These are phyloP conservation scores for Pythium guiyangense DNA, from an alignment of 352 stramenopile genomes.

Conservation along the genomic window DNA sequence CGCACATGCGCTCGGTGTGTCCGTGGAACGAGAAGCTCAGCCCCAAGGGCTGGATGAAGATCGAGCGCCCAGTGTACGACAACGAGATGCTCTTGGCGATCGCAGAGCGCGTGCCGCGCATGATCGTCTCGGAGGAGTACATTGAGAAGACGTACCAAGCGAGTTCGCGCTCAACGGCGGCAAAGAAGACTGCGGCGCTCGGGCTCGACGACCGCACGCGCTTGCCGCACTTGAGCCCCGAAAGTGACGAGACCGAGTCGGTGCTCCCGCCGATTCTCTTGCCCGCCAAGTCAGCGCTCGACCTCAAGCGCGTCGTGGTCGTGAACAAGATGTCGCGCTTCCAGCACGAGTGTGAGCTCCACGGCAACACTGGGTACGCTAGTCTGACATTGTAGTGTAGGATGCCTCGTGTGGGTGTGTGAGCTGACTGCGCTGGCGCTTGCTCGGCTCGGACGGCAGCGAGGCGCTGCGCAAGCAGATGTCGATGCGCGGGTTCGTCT, in stretches of 20 bases:
- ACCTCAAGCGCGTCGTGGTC: constrained; percentile 80
- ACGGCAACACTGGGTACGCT: constrained; percentile 73
- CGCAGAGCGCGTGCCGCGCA: constrained; percentile 75
- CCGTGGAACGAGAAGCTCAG: constrained; percentile 88
- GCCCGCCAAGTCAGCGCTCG: constrained; percentile 39
- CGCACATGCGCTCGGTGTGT: constrained; percentile 86
- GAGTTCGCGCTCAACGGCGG: constrained; percentile 11
- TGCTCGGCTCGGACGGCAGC: constrained; percentile 21
- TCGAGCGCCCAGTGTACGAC: constrained; percentile 84
- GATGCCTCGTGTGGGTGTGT: background rate
- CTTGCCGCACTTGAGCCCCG: constrained; percentile 6
- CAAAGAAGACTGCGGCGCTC: constrained; percentile 12
- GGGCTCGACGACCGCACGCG: constrained; percentile 5
- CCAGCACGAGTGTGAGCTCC: constrained; percentile 79
- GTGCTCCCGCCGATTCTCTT: constrained; percentile 38
- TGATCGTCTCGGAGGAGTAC: constrained; percentile 89
- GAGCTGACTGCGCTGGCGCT: background rate
- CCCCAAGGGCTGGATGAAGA: constrained; percentile 87
- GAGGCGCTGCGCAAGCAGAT: constrained; percentile 87
- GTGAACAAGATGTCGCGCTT: constrained; percentile 88
- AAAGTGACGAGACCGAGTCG: constrained; percentile 2
- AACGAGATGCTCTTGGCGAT: constrained; percentile 85
- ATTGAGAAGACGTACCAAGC: constrained; percentile 81
- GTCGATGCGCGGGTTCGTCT: constrained; percentile 87
- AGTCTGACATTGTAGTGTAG: background rate